These are phyloP conservation scores for Calonectria hongkongensis DNA, from an alignment of 2,329 filamentous ascomycete genomes.

Conservation along the genomic window DNA sequence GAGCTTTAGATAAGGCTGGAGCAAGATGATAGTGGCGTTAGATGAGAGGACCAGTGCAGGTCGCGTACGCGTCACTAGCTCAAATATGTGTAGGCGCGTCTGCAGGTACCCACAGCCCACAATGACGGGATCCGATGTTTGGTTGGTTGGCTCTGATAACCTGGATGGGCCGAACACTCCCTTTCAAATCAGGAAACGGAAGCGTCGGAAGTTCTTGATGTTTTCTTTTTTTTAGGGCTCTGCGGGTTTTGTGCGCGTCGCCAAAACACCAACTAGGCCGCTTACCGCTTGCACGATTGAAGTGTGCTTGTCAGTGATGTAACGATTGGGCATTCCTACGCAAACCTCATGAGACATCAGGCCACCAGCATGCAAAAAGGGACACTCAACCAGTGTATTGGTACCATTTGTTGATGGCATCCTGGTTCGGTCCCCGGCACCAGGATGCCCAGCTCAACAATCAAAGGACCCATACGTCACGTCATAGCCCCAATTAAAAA, in stretches of 20 bases:
- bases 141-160: not conserved
- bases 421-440: not conserved
- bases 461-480: slow-evolving; percentile 4
- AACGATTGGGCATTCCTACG: not conserved
- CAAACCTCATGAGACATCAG: not conserved
- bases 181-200: not conserved
- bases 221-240: not conserved
- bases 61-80: not conserved
- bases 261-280: not conserved
- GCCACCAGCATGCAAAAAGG: not conserved
- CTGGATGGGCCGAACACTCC: not conserved
- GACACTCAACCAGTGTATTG: not conserved
- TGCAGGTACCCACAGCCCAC: slow-evolving; percentile 3
- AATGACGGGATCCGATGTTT: not conserved
- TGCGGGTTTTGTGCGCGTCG: no score
- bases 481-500: not conserved
- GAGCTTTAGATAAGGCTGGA: not conserved
- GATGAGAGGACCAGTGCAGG: not conserved
- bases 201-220: not conserved
- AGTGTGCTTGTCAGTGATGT: not conserved
- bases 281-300: not conserved
- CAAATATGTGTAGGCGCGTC: not conserved
- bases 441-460: not conserved
- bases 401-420: slow-evolving; percentile 1
- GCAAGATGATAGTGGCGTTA: not conserved